phyloP scores from a whole-genome alignment of 2,329 filamentous ascomycete genomes.

The Fusarium vanettenii region DNA sequence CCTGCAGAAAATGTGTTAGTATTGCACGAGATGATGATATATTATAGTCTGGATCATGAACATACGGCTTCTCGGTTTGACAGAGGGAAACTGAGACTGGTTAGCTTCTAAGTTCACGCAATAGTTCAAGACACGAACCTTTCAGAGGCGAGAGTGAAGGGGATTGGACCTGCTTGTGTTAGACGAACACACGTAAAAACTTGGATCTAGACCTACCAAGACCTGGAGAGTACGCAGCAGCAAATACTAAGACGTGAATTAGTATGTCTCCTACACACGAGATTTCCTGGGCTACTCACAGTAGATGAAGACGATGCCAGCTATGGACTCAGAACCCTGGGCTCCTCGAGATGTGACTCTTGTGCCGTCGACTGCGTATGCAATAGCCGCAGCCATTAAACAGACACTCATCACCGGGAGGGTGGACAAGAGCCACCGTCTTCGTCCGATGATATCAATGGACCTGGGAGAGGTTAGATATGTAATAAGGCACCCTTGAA shows the following conservation, averaged over 20 bases:
- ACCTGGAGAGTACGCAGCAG: conserved; percentile 55
- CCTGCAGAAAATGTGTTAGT: conserved; percentile 45
- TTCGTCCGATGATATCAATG: conserved; percentile 52
- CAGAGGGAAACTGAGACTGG: conserved; percentile 54
- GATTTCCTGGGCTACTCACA: neutral
- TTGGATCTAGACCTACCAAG: conserved; percentile 40
- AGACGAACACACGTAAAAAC: neutral
- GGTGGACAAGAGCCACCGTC: conserved; percentile 57
- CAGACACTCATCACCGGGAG: conserved; percentile 54
- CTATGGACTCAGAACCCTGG: neutral
- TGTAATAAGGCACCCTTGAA: too few species aligned
- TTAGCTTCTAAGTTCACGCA: neutral
- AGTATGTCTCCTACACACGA: neutral
- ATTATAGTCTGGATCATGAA: neutral
- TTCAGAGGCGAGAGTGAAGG: conserved; percentile 63
- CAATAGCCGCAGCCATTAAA: conserved; percentile 22
- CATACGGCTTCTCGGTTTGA: conserved; percentile 59
- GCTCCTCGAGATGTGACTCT: neutral
- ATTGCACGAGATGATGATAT: accelerated
- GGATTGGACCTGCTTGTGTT: conserved; percentile 50
- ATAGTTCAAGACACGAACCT: neutral
- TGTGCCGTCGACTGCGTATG: conserved; percentile 26
- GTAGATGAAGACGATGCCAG: conserved; percentile 32
- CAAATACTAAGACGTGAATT: conserved; percentile 47
- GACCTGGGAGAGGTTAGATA: conserved; percentile 30